phyloP scores from a whole-genome alignment of 1,139 yeast genomes.

The Diutina sp. region DNA sequence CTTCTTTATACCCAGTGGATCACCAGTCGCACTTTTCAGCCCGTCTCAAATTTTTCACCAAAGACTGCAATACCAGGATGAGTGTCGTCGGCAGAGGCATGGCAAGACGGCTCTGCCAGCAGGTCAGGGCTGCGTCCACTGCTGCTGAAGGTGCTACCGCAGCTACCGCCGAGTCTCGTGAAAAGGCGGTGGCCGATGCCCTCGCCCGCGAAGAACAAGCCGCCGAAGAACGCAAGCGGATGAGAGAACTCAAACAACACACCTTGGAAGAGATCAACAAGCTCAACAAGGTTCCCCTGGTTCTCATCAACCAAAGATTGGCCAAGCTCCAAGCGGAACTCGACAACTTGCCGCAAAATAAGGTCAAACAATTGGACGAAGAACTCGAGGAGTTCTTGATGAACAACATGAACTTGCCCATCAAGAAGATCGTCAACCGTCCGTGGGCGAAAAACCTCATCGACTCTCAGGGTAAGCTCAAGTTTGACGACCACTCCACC shows the following conservation, averaged over 20 bases:
- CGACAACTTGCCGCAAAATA: slow-evolving; percentile 15
- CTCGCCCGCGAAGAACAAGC: slow-evolving; percentile 33
- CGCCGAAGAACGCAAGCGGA: slow-evolving; percentile 20
- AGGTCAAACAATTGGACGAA: slow-evolving; percentile 28
- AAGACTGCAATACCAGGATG: background rate
- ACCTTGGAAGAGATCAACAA: slow-evolving; percentile 16
- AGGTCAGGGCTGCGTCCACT: background rate
- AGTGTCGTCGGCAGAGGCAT: background rate
- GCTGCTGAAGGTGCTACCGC: background rate
- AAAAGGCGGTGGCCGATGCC: slow-evolving; percentile 30
- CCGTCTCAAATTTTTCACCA: background rate
- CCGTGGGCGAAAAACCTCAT: slow-evolving; percentile 18
- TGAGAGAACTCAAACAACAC: slow-evolving; percentile 21
- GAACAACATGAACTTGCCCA: slow-evolving; percentile 22
- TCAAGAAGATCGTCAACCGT: slow-evolving; percentile 15
- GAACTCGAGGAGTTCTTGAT: slow-evolving; percentile 29
- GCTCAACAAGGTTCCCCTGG: slow-evolving; percentile 25
- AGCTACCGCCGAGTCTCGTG: slow-evolving; percentile 11
- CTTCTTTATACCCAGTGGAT: background rate
- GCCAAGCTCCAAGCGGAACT: slow-evolving; percentile 19
- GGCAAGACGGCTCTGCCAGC: background rate
- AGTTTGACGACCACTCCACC: background rate
- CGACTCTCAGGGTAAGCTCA: slow-evolving; percentile 5
- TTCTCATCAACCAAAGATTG: slow-evolving; percentile 19
- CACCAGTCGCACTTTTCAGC: background rate